A percentile compares a stretch with the other conserved stretches of the same genome.
These are phyloP conservation scores for Phoma herbarum DNA, from an alignment of 2,329 filamentous ascomycete genomes.

Conservation along the genomic window DNA sequence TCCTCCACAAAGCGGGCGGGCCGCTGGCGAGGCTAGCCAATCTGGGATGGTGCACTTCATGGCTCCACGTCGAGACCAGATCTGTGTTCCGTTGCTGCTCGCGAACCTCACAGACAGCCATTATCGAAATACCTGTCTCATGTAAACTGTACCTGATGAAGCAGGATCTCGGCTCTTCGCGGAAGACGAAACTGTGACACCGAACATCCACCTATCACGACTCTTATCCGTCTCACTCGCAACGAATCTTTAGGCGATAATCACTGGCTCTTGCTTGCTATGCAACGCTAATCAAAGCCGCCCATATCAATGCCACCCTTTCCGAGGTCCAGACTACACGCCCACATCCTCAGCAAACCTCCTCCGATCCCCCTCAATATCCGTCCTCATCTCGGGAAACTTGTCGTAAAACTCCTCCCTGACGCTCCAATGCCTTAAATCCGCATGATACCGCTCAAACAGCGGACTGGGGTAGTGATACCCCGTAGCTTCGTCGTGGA, in stretches of 20 bases:
- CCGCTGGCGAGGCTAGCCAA: neutral
- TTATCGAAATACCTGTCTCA: neutral
- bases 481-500: constrained; percentile 29
- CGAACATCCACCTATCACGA: neutral
- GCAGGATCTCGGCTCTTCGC: neutral
- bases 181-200: neutral
- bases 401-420: constrained; percentile 35
- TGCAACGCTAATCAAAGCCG: neutral
- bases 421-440: constrained; percentile 41
- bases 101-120: neutral
- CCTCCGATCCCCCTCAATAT: constrained; percentile 43
- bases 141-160: too few species aligned
- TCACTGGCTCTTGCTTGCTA: neutral
- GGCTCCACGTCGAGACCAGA: neutral
- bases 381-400: constrained; percentile 42
- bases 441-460: constrained; percentile 44
- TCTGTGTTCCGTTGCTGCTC: neutral
- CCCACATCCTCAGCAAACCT: constrained; percentile 19
- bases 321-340: neutral
- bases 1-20: constrained; percentile 11
- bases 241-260: neutral
- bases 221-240: neutral
- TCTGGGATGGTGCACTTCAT: neutral
- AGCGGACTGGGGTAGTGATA: constrained; percentile 36
- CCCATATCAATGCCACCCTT: neutral